These are phyloP conservation scores for Dendryphion nanum DNA, from an alignment of 2,329 filamentous ascomycete genomes.

Conservation along the genomic window DNA sequence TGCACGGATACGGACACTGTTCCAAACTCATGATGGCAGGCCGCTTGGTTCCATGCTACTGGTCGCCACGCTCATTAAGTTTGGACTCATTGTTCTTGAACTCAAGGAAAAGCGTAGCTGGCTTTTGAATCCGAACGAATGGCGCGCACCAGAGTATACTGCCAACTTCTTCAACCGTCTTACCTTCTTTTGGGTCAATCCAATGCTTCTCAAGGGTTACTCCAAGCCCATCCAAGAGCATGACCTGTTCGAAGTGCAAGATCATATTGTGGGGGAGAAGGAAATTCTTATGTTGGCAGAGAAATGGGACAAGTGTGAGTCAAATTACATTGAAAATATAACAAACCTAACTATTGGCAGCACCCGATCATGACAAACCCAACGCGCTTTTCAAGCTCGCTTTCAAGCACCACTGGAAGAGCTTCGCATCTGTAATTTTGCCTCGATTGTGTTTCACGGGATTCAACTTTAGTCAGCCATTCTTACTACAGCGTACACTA, in stretches of 20 bases:
- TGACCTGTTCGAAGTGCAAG: conserved; percentile 9
- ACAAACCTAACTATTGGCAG: background rate
- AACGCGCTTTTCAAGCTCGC: conserved; percentile 10
- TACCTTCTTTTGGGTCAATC: conserved; percentile 15
- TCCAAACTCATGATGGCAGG: conserved; percentile 2
- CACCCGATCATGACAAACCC: conserved; percentile 5
- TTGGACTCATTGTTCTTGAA: conserved; percentile 8
- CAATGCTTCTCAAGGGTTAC: conserved; percentile 10
- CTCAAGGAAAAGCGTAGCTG: conserved; percentile 11
- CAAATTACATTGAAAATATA: background rate
- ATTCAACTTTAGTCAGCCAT: conserved; percentile 13
- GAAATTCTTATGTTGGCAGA: conserved; percentile 9
- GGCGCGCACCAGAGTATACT: conserved; percentile 11
- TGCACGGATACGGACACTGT: conserved; percentile 8
- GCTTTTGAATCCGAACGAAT: conserved; percentile 7
- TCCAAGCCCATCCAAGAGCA: conserved; percentile 9
- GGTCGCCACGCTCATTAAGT: conserved; percentile 8
- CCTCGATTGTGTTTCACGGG: conserved; percentile 9
- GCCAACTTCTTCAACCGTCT: conserved; percentile 14
- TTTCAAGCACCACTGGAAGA: conserved; percentile 9
- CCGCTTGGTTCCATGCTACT: conserved; percentile 7
- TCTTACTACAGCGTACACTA: conserved; percentile 10
- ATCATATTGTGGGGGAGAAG: conserved; percentile 10
- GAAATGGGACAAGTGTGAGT: conserved; percentile 10
- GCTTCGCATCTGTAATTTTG: conserved; percentile 9